phyloP scores from a whole-genome alignment of 495 filamentous ascomycete species.

The Bombardia bombarda region DNA sequence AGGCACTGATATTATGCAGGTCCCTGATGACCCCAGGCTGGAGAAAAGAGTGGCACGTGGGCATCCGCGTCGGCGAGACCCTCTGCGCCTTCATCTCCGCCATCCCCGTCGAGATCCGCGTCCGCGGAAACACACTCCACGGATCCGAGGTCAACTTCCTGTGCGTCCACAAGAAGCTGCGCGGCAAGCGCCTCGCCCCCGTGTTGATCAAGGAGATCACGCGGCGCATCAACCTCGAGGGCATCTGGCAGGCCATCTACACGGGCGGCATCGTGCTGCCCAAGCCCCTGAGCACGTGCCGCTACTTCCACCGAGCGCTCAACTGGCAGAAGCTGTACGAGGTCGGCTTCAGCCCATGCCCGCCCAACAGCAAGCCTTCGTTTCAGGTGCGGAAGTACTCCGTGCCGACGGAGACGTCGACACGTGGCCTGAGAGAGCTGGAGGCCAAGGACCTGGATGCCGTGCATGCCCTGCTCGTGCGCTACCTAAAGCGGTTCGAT shows the following conservation, averaged over 20 bases:
- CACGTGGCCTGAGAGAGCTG: conserved; percentile 70
- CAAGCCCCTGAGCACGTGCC: conserved; percentile 80
- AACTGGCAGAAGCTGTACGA: conserved; percentile 96
- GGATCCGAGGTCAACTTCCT: conserved; percentile 96
- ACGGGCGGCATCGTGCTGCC: conserved; percentile 87
- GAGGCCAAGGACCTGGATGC: conserved; percentile 70
- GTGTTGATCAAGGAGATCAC: conserved; percentile 97
- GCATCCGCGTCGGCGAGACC: conserved; percentile 73
- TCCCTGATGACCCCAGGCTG: conserved; percentile 93
- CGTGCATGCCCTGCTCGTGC: conserved; percentile 64
- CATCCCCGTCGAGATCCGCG: conserved; percentile 72
- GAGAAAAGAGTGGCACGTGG: conserved; percentile 91
- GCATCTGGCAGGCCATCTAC: conserved; percentile 90
- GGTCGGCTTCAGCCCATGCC: conserved; percentile 81
- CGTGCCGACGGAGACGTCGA: conserved; percentile 63
- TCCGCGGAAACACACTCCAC: conserved; percentile 65
- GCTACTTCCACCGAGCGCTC: conserved; percentile 87
- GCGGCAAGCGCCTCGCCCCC: conserved; percentile 82
- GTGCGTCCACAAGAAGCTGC: conserved; percentile 94
- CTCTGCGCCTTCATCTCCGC: conserved; percentile 93
- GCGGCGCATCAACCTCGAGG: conserved; percentile 71
- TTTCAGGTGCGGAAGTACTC: conserved; percentile 74
- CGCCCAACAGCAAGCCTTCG: conserved; percentile 67
- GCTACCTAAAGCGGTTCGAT: conserved; percentile 72
- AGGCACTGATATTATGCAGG: no score